Percentiles rank a stretch among this genome's conserved stretches.
Evolutionary conservation across 139 green algal species (phyloP).

Genomic region (Closterium sp.): DNA sequence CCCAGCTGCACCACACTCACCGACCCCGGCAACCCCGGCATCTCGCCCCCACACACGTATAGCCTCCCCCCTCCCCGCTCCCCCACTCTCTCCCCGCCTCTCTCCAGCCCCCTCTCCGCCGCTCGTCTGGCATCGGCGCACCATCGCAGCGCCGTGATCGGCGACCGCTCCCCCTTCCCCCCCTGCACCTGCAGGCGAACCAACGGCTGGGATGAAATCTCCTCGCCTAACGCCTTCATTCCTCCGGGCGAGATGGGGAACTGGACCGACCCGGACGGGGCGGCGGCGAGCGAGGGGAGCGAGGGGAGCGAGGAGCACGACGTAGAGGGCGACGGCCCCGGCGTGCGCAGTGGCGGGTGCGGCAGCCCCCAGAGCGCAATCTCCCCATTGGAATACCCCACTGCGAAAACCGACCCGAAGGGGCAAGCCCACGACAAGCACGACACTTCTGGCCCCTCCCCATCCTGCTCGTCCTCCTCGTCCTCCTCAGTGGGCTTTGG

Average conservation of each 20-base stretch:
- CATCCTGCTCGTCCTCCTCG: conserved; percentile 16
- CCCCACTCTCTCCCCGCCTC: background rate
- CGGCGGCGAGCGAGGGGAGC: too few relatives aligned
- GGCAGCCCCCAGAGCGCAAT: background rate
- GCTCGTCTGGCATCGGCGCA: background rate
- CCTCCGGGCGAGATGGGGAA: background rate
- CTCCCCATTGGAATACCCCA: conserved; percentile 23
- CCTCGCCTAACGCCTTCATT: background rate
- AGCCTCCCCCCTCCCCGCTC: background rate
- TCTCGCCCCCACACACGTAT: background rate
- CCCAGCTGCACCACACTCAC: conserved; percentile 1
- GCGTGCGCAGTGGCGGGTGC: background rate
- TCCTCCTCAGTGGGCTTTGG: background rate
- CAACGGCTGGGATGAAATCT: background rate
- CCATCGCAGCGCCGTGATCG: conserved; percentile 17
- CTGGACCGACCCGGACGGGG: too few relatives aligned
- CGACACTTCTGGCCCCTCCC: background rate
- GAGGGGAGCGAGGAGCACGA: too few relatives aligned
- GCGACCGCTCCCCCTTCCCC: background rate
- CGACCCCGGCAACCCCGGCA: background rate
- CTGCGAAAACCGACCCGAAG: background rate
- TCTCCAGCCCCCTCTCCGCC: background rate
- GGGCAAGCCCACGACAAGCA: conserved; percentile 9
- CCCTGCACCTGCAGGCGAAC: background rate
- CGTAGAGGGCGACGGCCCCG: too few relatives aligned